These are phyloP conservation scores for Vachellia pachyceras DNA, from an alignment of 306 rosid genomes.

Conservation along the genomic window DNA sequence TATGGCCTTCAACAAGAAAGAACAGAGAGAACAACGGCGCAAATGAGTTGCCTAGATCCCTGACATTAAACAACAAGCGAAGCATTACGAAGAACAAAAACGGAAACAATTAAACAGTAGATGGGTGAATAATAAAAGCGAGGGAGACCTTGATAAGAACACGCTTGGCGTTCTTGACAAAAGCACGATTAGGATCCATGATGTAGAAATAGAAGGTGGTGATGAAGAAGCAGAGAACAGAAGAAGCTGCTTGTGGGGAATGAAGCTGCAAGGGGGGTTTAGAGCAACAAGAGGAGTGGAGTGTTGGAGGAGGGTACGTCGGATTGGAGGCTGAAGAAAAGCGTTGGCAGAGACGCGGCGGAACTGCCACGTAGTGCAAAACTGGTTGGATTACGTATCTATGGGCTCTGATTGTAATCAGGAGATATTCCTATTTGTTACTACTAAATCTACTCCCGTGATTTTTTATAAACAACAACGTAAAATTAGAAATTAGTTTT, in stretches of 20 bases:
- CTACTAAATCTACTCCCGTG: no score
- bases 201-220: not conserved
- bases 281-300: no score
- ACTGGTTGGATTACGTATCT: no score
- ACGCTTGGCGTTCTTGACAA: conserved; percentile 42
- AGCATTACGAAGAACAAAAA: not conserved
- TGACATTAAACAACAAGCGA: not conserved
- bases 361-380: conserved; percentile 21
- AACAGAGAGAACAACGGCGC: no score
- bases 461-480: no score
- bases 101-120: not conserved
- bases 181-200: conserved; percentile 50
- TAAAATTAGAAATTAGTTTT: no score
- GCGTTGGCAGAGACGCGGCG: conserved; percentile 2
- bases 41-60: not conserved
- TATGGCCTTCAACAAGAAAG: not conserved
- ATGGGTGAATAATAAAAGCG: not conserved
- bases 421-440: no score
- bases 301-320: no score
- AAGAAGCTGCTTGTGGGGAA: no score
- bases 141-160: conserved; percentile 50
- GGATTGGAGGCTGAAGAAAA: not conserved
- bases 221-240: not conserved
- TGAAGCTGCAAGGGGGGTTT: no score
- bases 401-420: no score